Conservation (phyloP, 257 asterid genomes). For the Nicotiana tomentosiformis region DNA sequence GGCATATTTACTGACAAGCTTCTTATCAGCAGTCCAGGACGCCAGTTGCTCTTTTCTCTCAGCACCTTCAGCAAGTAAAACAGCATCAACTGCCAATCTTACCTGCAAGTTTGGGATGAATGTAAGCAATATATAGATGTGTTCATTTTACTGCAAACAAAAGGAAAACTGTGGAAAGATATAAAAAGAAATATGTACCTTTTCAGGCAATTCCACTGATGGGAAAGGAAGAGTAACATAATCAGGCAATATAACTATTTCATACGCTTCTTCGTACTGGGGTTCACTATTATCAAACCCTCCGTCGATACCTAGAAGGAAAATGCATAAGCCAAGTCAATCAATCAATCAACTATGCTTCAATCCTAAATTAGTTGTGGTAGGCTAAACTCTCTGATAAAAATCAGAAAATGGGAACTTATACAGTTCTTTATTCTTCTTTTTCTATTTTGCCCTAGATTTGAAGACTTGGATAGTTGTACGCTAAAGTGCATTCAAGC, state of each 20-base stretch:
- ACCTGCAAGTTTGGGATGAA: conserved; percentile 47
- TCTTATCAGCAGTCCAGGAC: conserved; percentile 88
- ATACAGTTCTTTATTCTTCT: background rate
- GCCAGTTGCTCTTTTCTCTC: conserved; percentile 94
- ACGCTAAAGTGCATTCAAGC: background rate
- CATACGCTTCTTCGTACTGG: conserved; percentile 64
- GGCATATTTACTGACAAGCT: conserved; percentile 69
- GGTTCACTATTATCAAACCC: conserved; percentile 84
- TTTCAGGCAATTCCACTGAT: conserved; percentile 93
- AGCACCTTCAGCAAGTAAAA: conserved; percentile 72
- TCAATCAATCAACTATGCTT: background rate
- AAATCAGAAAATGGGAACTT: background rate
- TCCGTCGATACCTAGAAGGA: conserved; percentile 69
- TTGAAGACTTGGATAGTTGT: background rate
- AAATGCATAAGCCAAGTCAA: conserved; percentile 5
- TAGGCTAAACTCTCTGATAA: background rate
- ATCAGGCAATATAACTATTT: conserved; percentile 74
- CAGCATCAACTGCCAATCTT: conserved; percentile 83
- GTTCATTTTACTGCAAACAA: background rate
- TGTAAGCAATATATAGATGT: background rate
- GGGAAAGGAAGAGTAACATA: conserved; percentile 82
- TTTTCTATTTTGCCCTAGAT: background rate
- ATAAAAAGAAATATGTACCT: conserved; percentile 36
- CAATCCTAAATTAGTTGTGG: background rate
- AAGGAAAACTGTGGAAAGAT: background rate